A percentile compares a stretch with the other conserved stretches of the same genome.
Conservation (phyloP, 768 basidiomycete genomes). For the Amanita muscaria region DNA sequence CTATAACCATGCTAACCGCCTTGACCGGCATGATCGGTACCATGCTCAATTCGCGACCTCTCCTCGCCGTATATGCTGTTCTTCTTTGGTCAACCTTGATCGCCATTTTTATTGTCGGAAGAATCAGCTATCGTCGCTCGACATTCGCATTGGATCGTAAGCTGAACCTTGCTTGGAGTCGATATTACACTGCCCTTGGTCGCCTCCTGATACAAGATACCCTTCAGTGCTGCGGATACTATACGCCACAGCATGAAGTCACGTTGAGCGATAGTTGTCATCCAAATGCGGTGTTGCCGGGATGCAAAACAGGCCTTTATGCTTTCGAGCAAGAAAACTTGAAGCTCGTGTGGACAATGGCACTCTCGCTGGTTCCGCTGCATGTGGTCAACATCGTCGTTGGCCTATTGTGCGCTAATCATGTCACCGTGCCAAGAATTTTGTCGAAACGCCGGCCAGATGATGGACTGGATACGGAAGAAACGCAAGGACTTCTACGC, state of each 20-base stretch:
- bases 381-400: slow-evolving; percentile 53
- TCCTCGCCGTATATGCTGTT: slow-evolving; percentile 58
- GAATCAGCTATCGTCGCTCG: slow-evolving; percentile 53
- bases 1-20: slow-evolving; percentile 47
- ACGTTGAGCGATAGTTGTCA: slow-evolving; percentile 52
- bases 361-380: slow-evolving; percentile 49
- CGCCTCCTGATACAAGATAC: slow-evolving; percentile 53
- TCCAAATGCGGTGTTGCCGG: slow-evolving; percentile 51
- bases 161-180: slow-evolving; percentile 60
- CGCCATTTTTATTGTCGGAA: slow-evolving; percentile 51
- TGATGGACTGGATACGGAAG: background rate
- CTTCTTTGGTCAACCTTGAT: slow-evolving; percentile 59
- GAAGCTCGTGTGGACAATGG: slow-evolving; percentile 35
- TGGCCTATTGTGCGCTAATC: slow-evolving; percentile 60
- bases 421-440: slow-evolving; percentile 32
- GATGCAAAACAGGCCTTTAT: slow-evolving; percentile 55
- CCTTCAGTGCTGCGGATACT: slow-evolving; percentile 60
- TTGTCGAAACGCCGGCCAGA: background rate
- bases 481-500: background rate
- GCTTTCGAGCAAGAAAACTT: slow-evolving; percentile 44
- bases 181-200: slow-evolving; percentile 46
- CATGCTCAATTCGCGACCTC: slow-evolving; percentile 57
- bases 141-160: slow-evolving; percentile 57
- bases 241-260: slow-evolving; percentile 50
- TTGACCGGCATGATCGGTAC: slow-evolving; percentile 52